phyloP scores from a whole-genome alignment of 805 yeast genomes.

The Saturnispora diversa region DNA sequence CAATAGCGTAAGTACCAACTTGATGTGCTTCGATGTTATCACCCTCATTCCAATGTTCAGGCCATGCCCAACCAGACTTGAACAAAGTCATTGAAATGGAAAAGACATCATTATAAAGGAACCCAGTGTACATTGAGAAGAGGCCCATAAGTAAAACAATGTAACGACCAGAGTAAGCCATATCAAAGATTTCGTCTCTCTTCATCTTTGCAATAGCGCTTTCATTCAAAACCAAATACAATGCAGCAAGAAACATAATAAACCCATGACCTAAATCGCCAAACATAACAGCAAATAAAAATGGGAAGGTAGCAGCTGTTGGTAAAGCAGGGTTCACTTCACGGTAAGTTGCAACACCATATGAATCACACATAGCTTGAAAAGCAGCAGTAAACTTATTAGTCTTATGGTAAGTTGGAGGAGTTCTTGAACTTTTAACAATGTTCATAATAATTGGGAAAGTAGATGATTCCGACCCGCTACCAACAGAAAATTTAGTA shows the following conservation, averaged over 20 bases:
- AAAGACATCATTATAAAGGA: slow-evolving; percentile 88
- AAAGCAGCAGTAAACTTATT: slow-evolving; percentile 91
- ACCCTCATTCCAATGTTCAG: slow-evolving; percentile 60
- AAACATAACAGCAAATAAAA: slow-evolving; percentile 98
- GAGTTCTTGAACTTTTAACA: slow-evolving; percentile 71
- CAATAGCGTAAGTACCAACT: slow-evolving; percentile 69
- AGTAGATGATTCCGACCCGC: slow-evolving; percentile 7
- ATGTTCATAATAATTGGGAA: slow-evolving; percentile 37
- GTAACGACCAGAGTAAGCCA: slow-evolving; percentile 93
- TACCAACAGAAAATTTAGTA: slow-evolving; percentile 17
- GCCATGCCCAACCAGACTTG: slow-evolving; percentile 92
- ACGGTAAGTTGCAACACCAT: slow-evolving; percentile 86
- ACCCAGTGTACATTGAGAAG: slow-evolving; percentile 93
- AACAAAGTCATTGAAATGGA: slow-evolving; percentile 86
- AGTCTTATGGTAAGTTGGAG: slow-evolving; percentile 93
- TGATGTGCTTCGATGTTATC: slow-evolving; percentile 59
- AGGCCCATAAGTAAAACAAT: slow-evolving; percentile 86
- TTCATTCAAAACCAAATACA: slow-evolving; percentile 66
- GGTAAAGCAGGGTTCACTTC: slow-evolving; percentile 96
- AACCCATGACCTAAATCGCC: slow-evolving; percentile 98
- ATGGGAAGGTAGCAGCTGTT: slow-evolving; percentile 91
- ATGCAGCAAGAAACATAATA: slow-evolving; percentile 67
- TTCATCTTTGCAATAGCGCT: slow-evolving; percentile 55
- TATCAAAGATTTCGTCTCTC: slow-evolving; percentile 90
- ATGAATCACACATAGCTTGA: slow-evolving; percentile 91